phyloP scores from a whole-genome alignment of 768 basidiomycete species.

The Hericium rajendrae region DNA sequence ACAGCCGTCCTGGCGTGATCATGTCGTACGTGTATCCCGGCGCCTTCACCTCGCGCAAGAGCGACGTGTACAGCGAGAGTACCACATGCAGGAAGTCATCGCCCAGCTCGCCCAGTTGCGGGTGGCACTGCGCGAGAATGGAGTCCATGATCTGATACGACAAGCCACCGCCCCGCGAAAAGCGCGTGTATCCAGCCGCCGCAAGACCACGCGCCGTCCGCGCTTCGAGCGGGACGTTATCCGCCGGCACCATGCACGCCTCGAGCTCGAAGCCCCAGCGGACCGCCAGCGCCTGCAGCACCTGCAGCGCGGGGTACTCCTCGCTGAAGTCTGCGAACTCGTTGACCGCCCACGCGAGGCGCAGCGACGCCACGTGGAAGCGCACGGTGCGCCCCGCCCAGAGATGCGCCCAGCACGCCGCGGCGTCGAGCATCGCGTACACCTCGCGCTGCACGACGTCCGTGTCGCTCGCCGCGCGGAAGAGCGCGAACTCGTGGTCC shows the following conservation, averaged over 20 bases:
- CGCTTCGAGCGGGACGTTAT: not conserved
- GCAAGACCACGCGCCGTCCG: not conserved
- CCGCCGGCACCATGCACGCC: not conserved
- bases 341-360: conserved; percentile 10
- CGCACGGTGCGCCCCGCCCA: conserved; percentile 10
- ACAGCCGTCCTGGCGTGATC: conserved; percentile 1
- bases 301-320: conserved; percentile 4
- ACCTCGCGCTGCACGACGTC: conserved; percentile 5
- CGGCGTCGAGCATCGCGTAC: conserved; percentile 11
- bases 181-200: not conserved
- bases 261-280: conserved; percentile 10
- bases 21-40: conserved; percentile 5
- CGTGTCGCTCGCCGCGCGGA: conserved; percentile 1
- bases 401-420: conserved; percentile 9
- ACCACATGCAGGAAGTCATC: conserved; percentile 5
- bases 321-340: not conserved
- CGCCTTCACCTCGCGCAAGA: not conserved
- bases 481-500: conserved; percentile 3
- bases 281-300: conserved; percentile 7
- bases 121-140: conserved; percentile 1
- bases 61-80: conserved; percentile 4
- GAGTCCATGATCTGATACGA: conserved; percentile 6
- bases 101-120: not conserved
- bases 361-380: conserved; percentile 5
- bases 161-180: conserved; percentile 9